Evolutionary conservation across 306 rosid genomes (phyloP).

Genomic region (Alnus rubra): DNA sequence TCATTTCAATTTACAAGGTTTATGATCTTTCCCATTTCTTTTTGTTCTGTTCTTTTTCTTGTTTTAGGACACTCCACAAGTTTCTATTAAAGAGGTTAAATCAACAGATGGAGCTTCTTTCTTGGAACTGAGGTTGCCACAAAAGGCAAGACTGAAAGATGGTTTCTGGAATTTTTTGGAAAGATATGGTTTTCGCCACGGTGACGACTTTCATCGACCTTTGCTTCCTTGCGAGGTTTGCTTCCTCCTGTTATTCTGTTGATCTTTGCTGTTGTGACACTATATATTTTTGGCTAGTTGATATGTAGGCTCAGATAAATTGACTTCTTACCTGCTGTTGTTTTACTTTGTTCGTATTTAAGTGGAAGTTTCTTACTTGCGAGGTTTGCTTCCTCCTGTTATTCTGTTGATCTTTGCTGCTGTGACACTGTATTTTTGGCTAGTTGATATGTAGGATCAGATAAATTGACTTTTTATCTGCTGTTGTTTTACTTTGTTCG

Average conservation of each 20-base stretch:
- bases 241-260: conserved; percentile 27
- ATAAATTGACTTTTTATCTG: background rate
- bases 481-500: background rate
- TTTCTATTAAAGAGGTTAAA: conserved; percentile 67
- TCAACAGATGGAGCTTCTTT: conserved; percentile 65
- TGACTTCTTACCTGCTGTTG: background rate
- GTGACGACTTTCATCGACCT: conserved; percentile 58
- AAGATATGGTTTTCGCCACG: conserved; percentile 76
- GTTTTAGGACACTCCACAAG: conserved; percentile 64
- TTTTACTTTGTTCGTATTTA: background rate
- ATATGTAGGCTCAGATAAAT: background rate
- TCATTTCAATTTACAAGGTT: conserved; percentile 14
- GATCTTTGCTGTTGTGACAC: conserved; percentile 14
- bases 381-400: conserved; percentile 63
- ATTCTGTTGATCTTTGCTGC: conserved; percentile 15
- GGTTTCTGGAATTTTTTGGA: conserved; percentile 77
- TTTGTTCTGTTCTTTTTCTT: conserved; percentile 3
- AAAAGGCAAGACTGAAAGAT: conserved; percentile 36
- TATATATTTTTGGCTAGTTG: background rate
- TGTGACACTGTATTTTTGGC: background rate
- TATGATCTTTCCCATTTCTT: background rate
- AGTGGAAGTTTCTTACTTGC: conserved; percentile 51
- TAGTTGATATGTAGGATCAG: background rate
- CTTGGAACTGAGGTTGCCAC: conserved; percentile 57
- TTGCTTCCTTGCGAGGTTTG: conserved; percentile 93